Percentiles rank a stretch among this genome's conserved stretches.
These are phyloP conservation scores for Clarireedia homoeocarpa DNA, from an alignment of 2,329 filamentous ascomycete genomes.

Conservation along the genomic window DNA sequence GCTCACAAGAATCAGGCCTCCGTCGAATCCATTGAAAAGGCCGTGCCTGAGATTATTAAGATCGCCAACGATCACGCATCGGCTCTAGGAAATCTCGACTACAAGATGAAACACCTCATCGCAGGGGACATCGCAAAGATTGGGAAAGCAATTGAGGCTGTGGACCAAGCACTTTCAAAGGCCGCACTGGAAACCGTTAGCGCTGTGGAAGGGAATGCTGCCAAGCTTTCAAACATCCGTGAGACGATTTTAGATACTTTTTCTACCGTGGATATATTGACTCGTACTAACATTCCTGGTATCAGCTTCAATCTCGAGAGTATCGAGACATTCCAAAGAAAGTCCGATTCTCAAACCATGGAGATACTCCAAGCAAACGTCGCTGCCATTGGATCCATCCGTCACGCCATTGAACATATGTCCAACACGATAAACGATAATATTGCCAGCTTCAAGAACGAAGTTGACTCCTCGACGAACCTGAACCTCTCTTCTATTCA, in stretches of 20 bases:
- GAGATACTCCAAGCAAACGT: slow-evolving; percentile 6
- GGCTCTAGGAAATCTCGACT: slow-evolving; percentile 6
- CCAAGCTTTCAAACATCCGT: slow-evolving; percentile 10
- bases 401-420: slow-evolving; percentile 11
- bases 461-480: slow-evolving; percentile 5
- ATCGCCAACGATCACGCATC: slow-evolving; percentile 9
- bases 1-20: slow-evolving; percentile 3
- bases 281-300: slow-evolving; percentile 11
- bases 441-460: slow-evolving; percentile 5
- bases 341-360: slow-evolving; percentile 9
- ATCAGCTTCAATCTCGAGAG: slow-evolving; percentile 11
- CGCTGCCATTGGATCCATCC: slow-evolving; percentile 9
- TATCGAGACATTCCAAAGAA: slow-evolving; percentile 7
- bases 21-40: slow-evolving; percentile 9
- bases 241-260: slow-evolving; percentile 11
- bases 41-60: slow-evolving; percentile 5
- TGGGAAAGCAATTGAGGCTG: slow-evolving; percentile 10
- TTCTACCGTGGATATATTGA: slow-evolving; percentile 10
- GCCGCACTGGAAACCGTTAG: slow-evolving; percentile 7
- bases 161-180: slow-evolving; percentile 10
- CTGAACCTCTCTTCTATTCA: slow-evolving; percentile 7
- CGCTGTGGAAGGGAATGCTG: slow-evolving; percentile 9
- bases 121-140: slow-evolving; percentile 9
- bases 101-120: slow-evolving; percentile 9
- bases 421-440: slow-evolving; percentile 7